Base-by-base conservation (phyloP, 1,284 basidiomycete genomes). In the Baeospora myosura region DNA sequence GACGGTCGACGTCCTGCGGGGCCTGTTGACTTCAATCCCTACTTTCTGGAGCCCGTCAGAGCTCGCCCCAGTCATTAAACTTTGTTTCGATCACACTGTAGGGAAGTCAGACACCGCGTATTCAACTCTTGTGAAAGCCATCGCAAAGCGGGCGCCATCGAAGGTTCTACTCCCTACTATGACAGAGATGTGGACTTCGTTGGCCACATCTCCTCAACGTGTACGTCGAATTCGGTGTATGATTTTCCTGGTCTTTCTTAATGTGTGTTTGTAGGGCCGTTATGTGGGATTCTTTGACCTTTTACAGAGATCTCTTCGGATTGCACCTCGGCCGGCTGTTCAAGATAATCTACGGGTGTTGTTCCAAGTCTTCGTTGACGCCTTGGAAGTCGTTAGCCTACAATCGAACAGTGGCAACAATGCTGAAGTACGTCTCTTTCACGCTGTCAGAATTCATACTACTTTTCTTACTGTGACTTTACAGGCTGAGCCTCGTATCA, bases 291-390 rank as follows among this genome's bases (percentile, higher is more conserved):
- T 81, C 66, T 86, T 92, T 51, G 70, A 77, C 12, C 52, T 91
- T 0, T 59, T 91, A 34, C 76, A 77, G 49, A 71, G 79, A 31
- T 70, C 75, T 0, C 58, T 95, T 21, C 81, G 78, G 10, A 71
- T 73, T 38, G 78, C 87, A 3, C 68, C 78, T 41, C 72, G 87
- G 14, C 61, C 73, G 2, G 72, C 76, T 4, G 72, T 97, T 2
- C 65, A 81, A 5, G 78, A 82, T 21, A 72, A 88, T 42, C 63
- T 94, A 45, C 84, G 88, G 38, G 50, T 71, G 1, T 56, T 90
- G 26, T 95, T 92, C 68, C 85, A 82, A 45, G 73, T 90, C 39
- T 88, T 96, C 69, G 66, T 96, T 34, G 78, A 83, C 21, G 82
- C 81, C 2, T 83, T 97, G 49, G 86, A 89, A 48, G 54, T 81